These are phyloP conservation scores for Pseudonitzschia multistriata DNA, from an alignment of 108 stramenopile species.

Conservation along the genomic window DNA sequence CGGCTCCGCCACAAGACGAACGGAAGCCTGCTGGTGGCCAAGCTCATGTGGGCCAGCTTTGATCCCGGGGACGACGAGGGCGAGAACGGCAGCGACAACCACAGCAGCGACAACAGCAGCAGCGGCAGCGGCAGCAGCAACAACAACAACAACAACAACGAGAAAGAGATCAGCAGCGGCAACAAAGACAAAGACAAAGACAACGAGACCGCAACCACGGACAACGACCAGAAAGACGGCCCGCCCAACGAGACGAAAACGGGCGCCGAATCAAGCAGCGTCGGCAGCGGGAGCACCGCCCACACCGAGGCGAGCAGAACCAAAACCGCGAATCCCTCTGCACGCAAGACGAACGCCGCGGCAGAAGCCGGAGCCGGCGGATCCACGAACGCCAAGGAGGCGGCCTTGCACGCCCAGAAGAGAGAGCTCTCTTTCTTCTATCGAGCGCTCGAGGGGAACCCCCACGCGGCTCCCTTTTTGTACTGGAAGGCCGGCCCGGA, in stretches of 20 bases:
- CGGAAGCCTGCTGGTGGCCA: slow-evolving; percentile 33
- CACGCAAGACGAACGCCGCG: too few species aligned
- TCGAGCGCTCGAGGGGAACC: slow-evolving; percentile 23
- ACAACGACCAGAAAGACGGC: background rate
- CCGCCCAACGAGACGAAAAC: too few species aligned
- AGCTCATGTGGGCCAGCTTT: slow-evolving; percentile 30
- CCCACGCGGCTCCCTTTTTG: slow-evolving; percentile 47
- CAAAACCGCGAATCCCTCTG: too few species aligned
- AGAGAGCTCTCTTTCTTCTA: slow-evolving; percentile 38
- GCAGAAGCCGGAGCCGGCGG: background rate
- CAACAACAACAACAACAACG: too few species aligned
- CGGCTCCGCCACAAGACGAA: slow-evolving; percentile 52
- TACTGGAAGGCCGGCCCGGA: slow-evolving; percentile 32
- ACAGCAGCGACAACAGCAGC: background rate
- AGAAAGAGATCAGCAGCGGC: too few species aligned
- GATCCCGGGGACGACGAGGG: slow-evolving; percentile 18
- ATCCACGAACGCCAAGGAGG: background rate
- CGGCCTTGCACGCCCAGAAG: slow-evolving; percentile 9
- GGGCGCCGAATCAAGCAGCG: background rate
- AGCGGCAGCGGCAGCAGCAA: too few species aligned
- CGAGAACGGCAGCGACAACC: background rate
- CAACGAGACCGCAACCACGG: too few species aligned
- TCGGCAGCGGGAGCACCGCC: too few species aligned
- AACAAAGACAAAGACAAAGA: too few species aligned
- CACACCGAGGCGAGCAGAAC: too few species aligned